Percentiles rank a stretch among this genome's conserved stretches.
Evolutionary conservation across 2,329 filamentous ascomycete genomes (phyloP).

Genomic region (Aureobasidium sp.): DNA sequence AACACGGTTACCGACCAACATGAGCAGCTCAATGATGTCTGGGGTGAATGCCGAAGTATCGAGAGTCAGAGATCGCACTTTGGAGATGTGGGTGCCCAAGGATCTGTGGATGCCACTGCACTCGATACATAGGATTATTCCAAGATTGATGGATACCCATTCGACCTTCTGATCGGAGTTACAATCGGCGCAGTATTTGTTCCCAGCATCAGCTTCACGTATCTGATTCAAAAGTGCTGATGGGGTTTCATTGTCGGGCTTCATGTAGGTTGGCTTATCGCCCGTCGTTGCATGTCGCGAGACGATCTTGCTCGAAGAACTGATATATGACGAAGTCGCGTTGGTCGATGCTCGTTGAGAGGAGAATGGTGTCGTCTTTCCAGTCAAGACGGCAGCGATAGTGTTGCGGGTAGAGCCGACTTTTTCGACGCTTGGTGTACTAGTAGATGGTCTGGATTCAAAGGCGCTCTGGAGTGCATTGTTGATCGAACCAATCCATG

Average conservation of each 20-base stretch:
- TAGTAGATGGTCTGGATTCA: slow-evolving; percentile 56
- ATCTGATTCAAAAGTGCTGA: slow-evolving; percentile 82
- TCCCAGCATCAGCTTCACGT: slow-evolving; percentile 84
- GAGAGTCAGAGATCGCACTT: slow-evolving; percentile 87
- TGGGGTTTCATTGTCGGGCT: slow-evolving; percentile 70
- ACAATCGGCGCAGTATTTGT: slow-evolving; percentile 91
- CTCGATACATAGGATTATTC: slow-evolving; percentile 93
- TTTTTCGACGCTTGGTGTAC: slow-evolving; percentile 41
- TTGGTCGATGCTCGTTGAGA: slow-evolving; percentile 42
- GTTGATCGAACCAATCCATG: slow-evolving; percentile 93
- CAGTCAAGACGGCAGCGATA: slow-evolving; percentile 86
- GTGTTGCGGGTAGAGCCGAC: slow-evolving; percentile 63
- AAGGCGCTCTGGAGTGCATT: slow-evolving; percentile 95
- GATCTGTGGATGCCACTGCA: slow-evolving; percentile 97
- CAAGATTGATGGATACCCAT: slow-evolving; percentile 98
- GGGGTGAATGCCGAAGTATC: slow-evolving; percentile 95
- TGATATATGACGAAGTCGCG: slow-evolving; percentile 3
- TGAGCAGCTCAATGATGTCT: slow-evolving; percentile 89
- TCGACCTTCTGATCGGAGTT: slow-evolving; percentile 88
- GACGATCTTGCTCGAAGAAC: slow-evolving; percentile 49
- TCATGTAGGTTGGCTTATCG: slow-evolving; percentile 67
- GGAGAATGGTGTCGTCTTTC: slow-evolving; percentile 73
- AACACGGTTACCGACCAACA: slow-evolving; percentile 86
- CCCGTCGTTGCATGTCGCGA: slow-evolving; percentile 86
- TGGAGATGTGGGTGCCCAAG: slow-evolving; percentile 94